Evolutionary conservation across 495 filamentous ascomycete genomes (phyloP), one percentile per base, ranked within the genome.

Genomic region (Lasiosphaeria ovina): DNA sequence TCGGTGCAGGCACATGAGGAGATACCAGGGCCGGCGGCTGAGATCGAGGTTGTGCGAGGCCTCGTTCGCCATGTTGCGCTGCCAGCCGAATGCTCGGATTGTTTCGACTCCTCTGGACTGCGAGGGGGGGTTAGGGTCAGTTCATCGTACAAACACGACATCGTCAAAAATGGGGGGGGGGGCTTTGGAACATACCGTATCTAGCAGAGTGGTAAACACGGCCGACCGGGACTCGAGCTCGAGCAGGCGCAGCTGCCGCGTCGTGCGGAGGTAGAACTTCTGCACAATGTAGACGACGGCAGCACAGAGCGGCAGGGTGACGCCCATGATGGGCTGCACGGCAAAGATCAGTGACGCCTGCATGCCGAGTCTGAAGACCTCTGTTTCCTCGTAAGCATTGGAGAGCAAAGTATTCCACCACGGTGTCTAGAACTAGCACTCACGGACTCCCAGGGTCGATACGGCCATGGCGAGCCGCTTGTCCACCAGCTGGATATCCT

Each of bases 171-270:
- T 0, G n/a, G 8, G 0, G 14, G 3, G 16, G 47, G 12, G 10
- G 32, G 1, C 1, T 12, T 1, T 16, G 16, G 9, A 7, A 60
- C 59, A 42, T 50, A 65, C 69, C 6, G 73, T 75, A 52, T 89
- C 86, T 24, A 82, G 73, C 53, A 88, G 86, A 48, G 81, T 79
- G 0, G 83, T 80, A 57, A 81, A 86, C 1, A 88, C 70, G 3
- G 84, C 83, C 4, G 85, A 77, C 66, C 85, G 84, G 12, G 81
- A 76, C 69, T 88, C 85, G 7, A 88, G 74, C 35, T 88, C 86
- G 24, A 89, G 71, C 48, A 85, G 75, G 38, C 86, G 83, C 5
- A 89, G 69, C 62, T 88, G 86, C 3, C 85, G 80, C 2, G 85
- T 87, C 1, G 86, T 89, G 10, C 82, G 77, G 4, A 89, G 75